Evolutionary conservation across 2,329 filamentous ascomycete species (phyloP).

Genomic region (Achaetomium macrosporum): DNA sequence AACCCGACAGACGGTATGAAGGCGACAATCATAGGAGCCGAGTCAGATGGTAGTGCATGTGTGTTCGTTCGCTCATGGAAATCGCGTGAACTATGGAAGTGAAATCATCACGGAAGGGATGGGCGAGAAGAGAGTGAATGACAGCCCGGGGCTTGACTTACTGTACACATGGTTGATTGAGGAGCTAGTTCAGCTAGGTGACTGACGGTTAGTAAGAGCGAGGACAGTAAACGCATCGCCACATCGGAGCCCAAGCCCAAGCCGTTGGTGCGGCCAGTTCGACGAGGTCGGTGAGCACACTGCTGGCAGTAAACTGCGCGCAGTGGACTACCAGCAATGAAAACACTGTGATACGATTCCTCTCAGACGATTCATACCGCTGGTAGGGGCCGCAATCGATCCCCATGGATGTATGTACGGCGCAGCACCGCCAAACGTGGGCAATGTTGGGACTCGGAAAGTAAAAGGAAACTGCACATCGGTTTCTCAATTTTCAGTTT

Average conservation of each 20-base stretch:
- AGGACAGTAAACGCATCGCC: background rate
- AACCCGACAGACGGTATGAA: background rate
- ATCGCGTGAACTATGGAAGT: conserved; percentile 56
- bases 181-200: background rate
- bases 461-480: conserved; percentile 5
- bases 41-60: conserved; percentile 75
- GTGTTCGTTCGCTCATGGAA: conserved; percentile 55
- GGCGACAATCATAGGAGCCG: conserved; percentile 1
- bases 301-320: too few species aligned
- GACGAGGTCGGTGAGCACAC: background rate
- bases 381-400: background rate
- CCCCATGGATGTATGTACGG: too few species aligned
- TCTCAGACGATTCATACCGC: too few species aligned
- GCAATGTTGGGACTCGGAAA: background rate
- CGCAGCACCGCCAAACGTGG: too few species aligned
- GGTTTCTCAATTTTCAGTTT: conserved; percentile 18
- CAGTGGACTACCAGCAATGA: too few species aligned
- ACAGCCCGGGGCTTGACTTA: conserved; percentile 9
- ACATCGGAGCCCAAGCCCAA: background rate
- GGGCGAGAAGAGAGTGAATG: background rate
- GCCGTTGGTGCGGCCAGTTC: background rate
- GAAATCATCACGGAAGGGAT: conserved; percentile 45
- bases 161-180: background rate
- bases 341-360: too few species aligned
- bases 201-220: background rate